Evolutionary conservation across 2,329 filamentous ascomycete genomes (phyloP).

Genomic region (Clarireedia monteithiana): DNA sequence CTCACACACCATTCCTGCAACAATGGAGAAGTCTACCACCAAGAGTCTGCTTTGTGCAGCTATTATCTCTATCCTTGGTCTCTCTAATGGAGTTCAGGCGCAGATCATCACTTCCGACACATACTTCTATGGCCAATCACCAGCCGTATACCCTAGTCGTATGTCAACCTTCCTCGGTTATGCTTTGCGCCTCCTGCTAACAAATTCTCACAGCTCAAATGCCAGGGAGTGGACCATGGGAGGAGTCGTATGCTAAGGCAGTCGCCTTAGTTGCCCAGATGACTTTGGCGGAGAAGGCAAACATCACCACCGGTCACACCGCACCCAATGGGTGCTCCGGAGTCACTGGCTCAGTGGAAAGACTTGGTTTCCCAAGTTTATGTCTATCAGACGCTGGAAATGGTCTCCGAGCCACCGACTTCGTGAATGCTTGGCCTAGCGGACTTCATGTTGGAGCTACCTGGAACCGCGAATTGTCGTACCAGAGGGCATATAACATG

Average conservation of each 20-base stretch:
- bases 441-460: conserved; percentile 19
- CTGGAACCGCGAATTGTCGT: conserved; percentile 61
- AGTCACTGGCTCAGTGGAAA: conserved; percentile 40
- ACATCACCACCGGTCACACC: conserved; percentile 47
- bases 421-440: conserved; percentile 21
- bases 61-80: neutral
- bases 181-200: neutral
- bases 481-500: conserved; percentile 60
- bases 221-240: conserved; percentile 41
- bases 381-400: conserved; percentile 65
- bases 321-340: conserved; percentile 21
- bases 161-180: conserved; percentile 7
- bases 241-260: conserved; percentile 61
- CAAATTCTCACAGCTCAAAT: conserved; percentile 23
- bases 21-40: neutral
- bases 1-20: neutral
- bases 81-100: neutral
- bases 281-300: conserved; percentile 23
- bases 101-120: conserved; percentile 27
- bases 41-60: neutral
- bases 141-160: conserved; percentile 32
- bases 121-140: conserved; percentile 32
- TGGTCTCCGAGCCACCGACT: conserved; percentile 57
- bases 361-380: conserved; percentile 48
- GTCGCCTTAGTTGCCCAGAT: conserved; percentile 53